These are phyloP conservation scores for Cercospora sojina DNA, from an alignment of 2,329 filamentous ascomycete species.

Conservation along the genomic window DNA sequence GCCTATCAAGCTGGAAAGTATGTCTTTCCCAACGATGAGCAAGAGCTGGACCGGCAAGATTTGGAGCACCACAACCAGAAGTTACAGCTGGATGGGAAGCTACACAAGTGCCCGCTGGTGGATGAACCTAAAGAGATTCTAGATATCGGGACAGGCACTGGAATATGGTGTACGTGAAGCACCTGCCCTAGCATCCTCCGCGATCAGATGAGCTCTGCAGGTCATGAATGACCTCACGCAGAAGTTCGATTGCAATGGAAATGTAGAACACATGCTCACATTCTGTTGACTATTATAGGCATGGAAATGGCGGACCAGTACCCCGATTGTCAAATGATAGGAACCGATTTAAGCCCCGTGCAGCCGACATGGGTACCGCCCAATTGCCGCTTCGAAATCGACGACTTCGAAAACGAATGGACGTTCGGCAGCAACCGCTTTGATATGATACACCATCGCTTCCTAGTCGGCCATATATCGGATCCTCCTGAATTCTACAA, in stretches of 20 bases:
- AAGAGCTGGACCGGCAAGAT: constrained; percentile 35
- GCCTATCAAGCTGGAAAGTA: constrained; percentile 35
- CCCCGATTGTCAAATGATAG: constrained; percentile 35
- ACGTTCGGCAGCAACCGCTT: constrained; percentile 42
- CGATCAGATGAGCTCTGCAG: background rate
- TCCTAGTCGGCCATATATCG: constrained; percentile 32
- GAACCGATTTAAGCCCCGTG: constrained; percentile 42
- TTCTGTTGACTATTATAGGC: background rate
- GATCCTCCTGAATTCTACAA: constrained; percentile 29
- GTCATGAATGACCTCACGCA: background rate
- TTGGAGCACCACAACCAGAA: constrained; percentile 37
- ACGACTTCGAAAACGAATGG: constrained; percentile 40
- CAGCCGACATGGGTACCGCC: constrained; percentile 28
- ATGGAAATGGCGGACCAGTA: constrained; percentile 41
- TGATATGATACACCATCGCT: constrained; percentile 47
- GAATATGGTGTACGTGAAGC: constrained; percentile 21
- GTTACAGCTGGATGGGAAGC: constrained; percentile 32
- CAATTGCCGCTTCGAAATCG: constrained; percentile 37
- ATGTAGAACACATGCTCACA: background rate
- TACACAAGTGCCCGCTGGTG: constrained; percentile 46
- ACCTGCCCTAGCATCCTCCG: background rate
- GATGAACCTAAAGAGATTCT: constrained; percentile 44
- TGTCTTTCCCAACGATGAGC: constrained; percentile 38
- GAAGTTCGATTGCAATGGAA: background rate
- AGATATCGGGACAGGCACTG: constrained; percentile 50